These are phyloP conservation scores for Ophiocordyceps australis DNA, from an alignment of 2,329 filamentous ascomycete species.

Conservation along the genomic window DNA sequence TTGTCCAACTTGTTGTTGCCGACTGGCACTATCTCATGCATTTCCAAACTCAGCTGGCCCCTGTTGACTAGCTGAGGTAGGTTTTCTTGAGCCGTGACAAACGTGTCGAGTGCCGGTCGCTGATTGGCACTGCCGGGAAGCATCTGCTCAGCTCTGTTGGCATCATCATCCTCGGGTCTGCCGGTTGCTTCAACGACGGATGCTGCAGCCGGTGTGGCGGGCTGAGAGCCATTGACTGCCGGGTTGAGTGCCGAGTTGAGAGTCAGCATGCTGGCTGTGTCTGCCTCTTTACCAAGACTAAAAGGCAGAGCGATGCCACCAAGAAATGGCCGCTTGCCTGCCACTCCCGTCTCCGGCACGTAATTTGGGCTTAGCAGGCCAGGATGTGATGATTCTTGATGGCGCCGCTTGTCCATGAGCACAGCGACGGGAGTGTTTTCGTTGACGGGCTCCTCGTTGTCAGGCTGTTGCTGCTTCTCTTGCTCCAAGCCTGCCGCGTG, in stretches of 20 bases:
- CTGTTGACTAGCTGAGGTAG: too few species aligned
- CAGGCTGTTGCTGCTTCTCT: conserved; percentile 21
- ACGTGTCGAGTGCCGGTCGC: too few species aligned
- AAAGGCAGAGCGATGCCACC: conserved; percentile 59
- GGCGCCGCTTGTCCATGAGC: conserved; percentile 22
- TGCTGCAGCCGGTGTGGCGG: conserved; percentile 8
- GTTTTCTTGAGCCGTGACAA: too few species aligned
- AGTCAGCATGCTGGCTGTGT: conserved; percentile 55
- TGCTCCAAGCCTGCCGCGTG: too few species aligned
- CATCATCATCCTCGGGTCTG: conserved; percentile 1
- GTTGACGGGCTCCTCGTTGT: conserved; percentile 20
- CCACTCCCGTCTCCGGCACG: conserved; percentile 27
- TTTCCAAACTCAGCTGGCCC: too few species aligned
- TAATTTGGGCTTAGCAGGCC: conserved; percentile 24
- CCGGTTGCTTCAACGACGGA: conserved; percentile 5
- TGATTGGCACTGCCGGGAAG: conserved; percentile 1
- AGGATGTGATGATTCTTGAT: conserved; percentile 17
- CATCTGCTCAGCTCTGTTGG: conserved; percentile 3
- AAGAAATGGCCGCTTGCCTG: conserved; percentile 46
- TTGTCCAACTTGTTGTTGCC: too few species aligned
- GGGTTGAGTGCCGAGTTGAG: conserved; percentile 25
- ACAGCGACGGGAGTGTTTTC: conserved; percentile 23
- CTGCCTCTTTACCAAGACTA: conserved; percentile 42
- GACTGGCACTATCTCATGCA: too few species aligned
- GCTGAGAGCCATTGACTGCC: conserved; percentile 8